Base-by-base conservation (phyloP, 176 grass and related monocot species). In the Ensete ventricosum region DNA sequence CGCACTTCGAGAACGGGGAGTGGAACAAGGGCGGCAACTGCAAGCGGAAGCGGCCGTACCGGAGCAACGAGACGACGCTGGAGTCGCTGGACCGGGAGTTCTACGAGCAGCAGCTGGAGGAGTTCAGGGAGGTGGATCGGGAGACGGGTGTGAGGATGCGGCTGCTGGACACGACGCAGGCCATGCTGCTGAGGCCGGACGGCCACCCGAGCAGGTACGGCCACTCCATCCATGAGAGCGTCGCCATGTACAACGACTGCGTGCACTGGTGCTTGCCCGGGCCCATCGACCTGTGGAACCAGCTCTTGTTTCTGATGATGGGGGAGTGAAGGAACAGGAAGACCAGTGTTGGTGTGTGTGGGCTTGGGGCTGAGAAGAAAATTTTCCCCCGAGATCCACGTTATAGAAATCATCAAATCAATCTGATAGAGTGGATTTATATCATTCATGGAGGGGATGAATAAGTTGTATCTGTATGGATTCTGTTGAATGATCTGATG, bases 231-330 rank as follows among this genome's bases (percentile, higher is more conserved):
- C 77, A 79, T 14, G 81, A 87, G 54, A 86, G 79, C 72, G 89
- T 92, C 9, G 72, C 16, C 17, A 81, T 86, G 78, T 52, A 73
- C 23, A 82, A 84, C 55, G 89, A 92, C 23, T 88, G 89, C 81
- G 78, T 92, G 16, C 89, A 92, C 54, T 92, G 89, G 89, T 92
- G 89, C 79, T 54, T 92, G 78, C 89, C 86, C 1, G 89, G 89
- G 43, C 86, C 89, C 16, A 50, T 92, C 23, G 89, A 88, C 74
- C 9, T 84, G 63, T 92, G 89, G 89, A 86, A 62, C 86, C 77
- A 88, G 57, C 69, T 88, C 50, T 69, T 92, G 55, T 13, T 79
- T 43, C 83, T 86, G 9, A 81, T 86, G 72, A 52, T 92, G 25
- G 24, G 48, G 2, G 67, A 70, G 53, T 43, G 24, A 19, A 12